Evolutionary conservation across 331 rosid species (phyloP), one percentile per base, ranked within the genome.

Genomic region (Saraca asoca): DNA sequence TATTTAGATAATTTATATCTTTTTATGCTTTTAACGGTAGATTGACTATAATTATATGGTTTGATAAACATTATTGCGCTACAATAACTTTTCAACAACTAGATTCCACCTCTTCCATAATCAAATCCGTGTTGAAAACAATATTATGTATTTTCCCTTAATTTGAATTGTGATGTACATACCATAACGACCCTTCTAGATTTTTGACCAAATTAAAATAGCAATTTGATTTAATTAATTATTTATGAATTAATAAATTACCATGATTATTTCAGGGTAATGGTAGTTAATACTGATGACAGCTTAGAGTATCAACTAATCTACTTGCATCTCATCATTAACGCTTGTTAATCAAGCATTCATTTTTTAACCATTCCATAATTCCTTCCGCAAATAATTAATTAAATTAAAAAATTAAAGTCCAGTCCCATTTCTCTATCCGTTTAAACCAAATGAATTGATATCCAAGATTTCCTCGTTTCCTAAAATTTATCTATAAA

Each of bases 151-250:
- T 24, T 24, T 24, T 3, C 31, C 31, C 3, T 24, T 24, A 24
- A 24, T 24, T 1, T 24, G 31, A 24, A 24, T 24, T 3, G 31
- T 24, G 31, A 1, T 24, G 3, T 24, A 24, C 31, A 24, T 24
- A 24, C 31, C 31, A 24, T 1, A 24, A 3, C 31, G 3, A 1
- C 3, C 59, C 83, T 80, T 80, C 82, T 76, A 66, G 87, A 79
- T 43, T 51, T 18, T 61, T 73, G 79, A 73, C 79, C 69, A 31
- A 73, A 57, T 35, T 65, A 41, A 10, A 14, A 58, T 13, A 49
- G 39, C 24, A 18, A 38, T 58, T n/a, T 43, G 55, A 54, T 33
- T 34, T n/a, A 60, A 35, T 37, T 61, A 19, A 6, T 33, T 17
- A 13, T 39, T 54, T 62, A 2, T 1, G 19, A 16, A 10, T 75